These are phyloP conservation scores for Suhomyces xylopsoci DNA, from an alignment of 805 yeast genomes.

Conservation along the genomic window DNA sequence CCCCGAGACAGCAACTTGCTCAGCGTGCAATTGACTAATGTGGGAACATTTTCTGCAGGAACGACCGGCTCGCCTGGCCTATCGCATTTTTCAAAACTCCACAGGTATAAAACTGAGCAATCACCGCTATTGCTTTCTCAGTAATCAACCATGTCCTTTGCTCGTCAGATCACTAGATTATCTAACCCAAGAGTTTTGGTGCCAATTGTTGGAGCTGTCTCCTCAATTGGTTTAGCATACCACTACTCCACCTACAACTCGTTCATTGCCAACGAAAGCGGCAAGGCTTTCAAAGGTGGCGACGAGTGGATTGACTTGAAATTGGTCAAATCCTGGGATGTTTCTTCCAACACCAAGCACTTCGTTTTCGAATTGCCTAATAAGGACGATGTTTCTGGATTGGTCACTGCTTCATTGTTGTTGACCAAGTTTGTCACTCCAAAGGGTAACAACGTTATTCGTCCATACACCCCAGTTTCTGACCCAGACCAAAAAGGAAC, in stretches of 20 bases:
- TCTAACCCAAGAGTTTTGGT: conserved; percentile 25
- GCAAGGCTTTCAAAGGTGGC: conserved; percentile 56
- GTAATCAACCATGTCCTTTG: conserved; percentile 20
- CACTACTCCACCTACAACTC: conserved; percentile 20
- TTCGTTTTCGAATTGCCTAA: conserved; percentile 68
- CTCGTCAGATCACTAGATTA: conserved; percentile 21
- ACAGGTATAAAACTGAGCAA: background rate
- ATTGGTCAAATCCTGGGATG: conserved; percentile 39
- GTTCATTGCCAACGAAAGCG: conserved; percentile 32
- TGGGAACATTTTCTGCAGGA: background rate
- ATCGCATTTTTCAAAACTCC: background rate
- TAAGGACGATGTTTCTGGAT: conserved; percentile 68
- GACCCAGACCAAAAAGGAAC: conserved; percentile 68
- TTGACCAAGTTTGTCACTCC: conserved; percentile 78
- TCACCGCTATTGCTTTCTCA: background rate
- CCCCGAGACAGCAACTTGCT: background rate
- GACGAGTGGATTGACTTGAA: conserved; percentile 73
- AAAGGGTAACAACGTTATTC: conserved; percentile 81
- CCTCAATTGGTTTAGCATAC: conserved; percentile 33
- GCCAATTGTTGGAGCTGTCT: conserved; percentile 31
- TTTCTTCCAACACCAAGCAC: conserved; percentile 64
- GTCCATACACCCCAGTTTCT: conserved; percentile 87
- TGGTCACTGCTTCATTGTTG: conserved; percentile 73
- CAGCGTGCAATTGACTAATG: background rate
- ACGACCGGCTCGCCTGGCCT: background rate